Base-by-base conservation (phyloP, 2,329 filamentous ascomycete genomes). In the Penicillium verrucosum region DNA sequence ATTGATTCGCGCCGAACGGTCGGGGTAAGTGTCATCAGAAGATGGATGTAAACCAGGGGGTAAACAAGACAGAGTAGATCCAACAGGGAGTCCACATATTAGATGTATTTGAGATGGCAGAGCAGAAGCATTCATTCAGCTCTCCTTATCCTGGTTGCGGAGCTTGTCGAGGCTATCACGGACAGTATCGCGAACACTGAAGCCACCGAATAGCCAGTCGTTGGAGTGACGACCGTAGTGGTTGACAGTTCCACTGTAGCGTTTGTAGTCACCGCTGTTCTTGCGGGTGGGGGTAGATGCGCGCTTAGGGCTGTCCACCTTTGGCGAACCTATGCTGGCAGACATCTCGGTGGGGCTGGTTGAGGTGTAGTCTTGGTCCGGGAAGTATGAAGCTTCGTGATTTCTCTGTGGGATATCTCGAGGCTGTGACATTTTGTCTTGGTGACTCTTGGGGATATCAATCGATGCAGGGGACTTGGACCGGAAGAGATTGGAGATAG, bases 191-290 rank as follows among this genome's bases (percentile, higher is more conserved):
- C 73, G 73, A 4, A 81, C 66, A 61, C 77, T 79, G 63, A 80
- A 78, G 1, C 78, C 76, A 21, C 75, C 74, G 56, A 81, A 81
- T 5, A 82, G 70, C 80, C 80, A 82, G 52, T 81, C 77, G 53
- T 81, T 81, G 18, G 74, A 75, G 65, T 81, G 79, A 9, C 79
- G 75, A 14, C 79, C 79, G 52, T 71, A 78, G 55, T 81, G 74
- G 48, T 73, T 75, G 41, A 77, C 65, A 0, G 75, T 78, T 18
- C 72, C 71, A 46, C 65, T 75, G 50, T 74, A 73, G 57, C 75
- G 72, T 49, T 70, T 73, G 50, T 75, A 70, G 47, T 75, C 71
- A 12, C 67, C 64, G 50, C 68, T 70, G 47, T 62, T 68, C 43
- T 65, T 68, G 46, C 65, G 65, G 29, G 64, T 65, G 27, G 59